Conservation (phyloP, 371 early-diverging fungal species). For the Batrachochytrium dendrobatidis region DNA sequence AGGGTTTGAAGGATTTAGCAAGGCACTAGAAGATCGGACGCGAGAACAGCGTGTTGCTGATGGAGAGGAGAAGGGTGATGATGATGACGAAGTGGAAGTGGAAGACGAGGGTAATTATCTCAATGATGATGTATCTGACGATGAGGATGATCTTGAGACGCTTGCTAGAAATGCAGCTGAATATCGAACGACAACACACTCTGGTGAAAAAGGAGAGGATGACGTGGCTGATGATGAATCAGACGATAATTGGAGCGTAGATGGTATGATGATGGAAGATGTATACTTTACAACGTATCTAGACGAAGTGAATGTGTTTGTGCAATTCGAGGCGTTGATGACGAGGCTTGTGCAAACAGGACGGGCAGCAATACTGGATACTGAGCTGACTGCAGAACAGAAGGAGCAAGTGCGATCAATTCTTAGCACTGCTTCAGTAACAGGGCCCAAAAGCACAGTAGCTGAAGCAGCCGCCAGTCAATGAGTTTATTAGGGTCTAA, state of each 20-base stretch:
- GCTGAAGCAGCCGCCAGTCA: too few relatives aligned
- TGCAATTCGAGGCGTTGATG: conserved; percentile 42
- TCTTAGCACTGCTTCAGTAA: too few relatives aligned
- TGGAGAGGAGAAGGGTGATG: conserved; percentile 40
- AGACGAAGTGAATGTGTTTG: conserved; percentile 75
- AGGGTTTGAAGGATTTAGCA: conserved; percentile 66
- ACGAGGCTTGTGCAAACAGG: conserved; percentile 39
- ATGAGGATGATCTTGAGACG: conserved; percentile 16
- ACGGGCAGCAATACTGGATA: conserved; percentile 44
- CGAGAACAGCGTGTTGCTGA: conserved; percentile 13
- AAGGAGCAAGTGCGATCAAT: too few relatives aligned
- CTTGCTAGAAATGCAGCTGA: conserved; percentile 5
- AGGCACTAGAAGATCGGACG: conserved; percentile 61
- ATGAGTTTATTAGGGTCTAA: too few relatives aligned
- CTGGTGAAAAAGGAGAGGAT: conserved; percentile 11
- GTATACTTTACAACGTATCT: conserved; percentile 73
- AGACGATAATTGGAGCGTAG: conserved; percentile 52
- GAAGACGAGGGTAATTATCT: conserved; percentile 49
- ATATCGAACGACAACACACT: conserved; percentile 51
- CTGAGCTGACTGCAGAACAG: conserved; percentile 40
- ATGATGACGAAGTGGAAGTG: conserved; percentile 55
- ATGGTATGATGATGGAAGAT: conserved; percentile 71
- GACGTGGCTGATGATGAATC: conserved; percentile 44
- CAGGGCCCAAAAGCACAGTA: too few relatives aligned
- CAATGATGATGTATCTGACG: conserved; percentile 14